These are phyloP conservation scores for Curvularia sp. DNA, from an alignment of 2,329 filamentous ascomycete species.

Conservation along the genomic window DNA sequence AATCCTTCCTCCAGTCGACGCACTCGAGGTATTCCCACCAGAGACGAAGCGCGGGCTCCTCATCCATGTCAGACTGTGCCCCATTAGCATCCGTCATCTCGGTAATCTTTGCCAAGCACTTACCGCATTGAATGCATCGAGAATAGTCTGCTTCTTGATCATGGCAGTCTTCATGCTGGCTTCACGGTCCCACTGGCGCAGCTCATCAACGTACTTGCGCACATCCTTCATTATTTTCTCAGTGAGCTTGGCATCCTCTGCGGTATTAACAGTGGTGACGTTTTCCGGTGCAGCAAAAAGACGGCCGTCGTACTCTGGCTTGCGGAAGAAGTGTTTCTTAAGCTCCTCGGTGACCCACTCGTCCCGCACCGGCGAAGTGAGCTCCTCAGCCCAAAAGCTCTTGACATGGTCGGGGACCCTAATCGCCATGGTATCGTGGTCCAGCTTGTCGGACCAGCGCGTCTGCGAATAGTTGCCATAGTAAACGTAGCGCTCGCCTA, in stretches of 20 bases:
- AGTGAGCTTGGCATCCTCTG: constrained; percentile 30
- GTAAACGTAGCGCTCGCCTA: constrained; percentile 49
- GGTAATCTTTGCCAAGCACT: constrained; percentile 16
- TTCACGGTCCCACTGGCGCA: constrained; percentile 53
- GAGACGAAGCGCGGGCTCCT: constrained; percentile 52
- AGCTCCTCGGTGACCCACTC: constrained; percentile 53
- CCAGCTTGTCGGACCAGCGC: constrained; percentile 55
- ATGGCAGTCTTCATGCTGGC: constrained; percentile 44
- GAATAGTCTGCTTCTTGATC: constrained; percentile 48
- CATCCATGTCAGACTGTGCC: constrained; percentile 48
- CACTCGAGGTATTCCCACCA: constrained; percentile 59
- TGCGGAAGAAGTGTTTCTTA: constrained; percentile 53
- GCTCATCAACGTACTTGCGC: constrained; percentile 41
- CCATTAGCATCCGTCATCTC: constrained; percentile 5
- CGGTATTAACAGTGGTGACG: constrained; percentile 22
- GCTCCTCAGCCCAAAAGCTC: constrained; percentile 50
- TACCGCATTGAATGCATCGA: constrained; percentile 50
- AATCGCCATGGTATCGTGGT: constrained; percentile 51
- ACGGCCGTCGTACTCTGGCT: constrained; percentile 50
- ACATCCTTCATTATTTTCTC: constrained; percentile 43
- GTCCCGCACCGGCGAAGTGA: constrained; percentile 46
- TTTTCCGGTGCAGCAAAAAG: constrained; percentile 26
- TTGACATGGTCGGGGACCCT: constrained; percentile 50
- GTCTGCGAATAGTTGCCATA: constrained; percentile 56
- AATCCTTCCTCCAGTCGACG: constrained; percentile 50